Percentiles rank a stretch among this genome's conserved stretches.
Conservation (phyloP, 2,329 filamentous ascomycete genomes). For the Rhinocladiella similis region DNA sequence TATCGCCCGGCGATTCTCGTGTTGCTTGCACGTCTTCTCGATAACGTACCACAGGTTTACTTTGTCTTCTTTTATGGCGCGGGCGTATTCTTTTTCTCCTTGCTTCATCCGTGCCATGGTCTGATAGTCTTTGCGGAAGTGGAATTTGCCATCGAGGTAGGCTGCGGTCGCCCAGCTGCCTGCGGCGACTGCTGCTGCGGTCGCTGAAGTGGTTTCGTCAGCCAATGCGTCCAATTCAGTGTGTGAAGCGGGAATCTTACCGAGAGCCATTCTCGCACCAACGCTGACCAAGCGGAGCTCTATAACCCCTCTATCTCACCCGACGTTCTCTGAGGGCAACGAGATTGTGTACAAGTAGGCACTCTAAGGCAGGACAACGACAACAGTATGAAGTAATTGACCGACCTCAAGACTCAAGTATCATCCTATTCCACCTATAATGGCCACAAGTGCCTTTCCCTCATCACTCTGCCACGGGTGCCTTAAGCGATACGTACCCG, state of each 20-base stretch:
- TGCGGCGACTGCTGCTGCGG: constrained; percentile 32
- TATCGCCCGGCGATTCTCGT: constrained; percentile 59
- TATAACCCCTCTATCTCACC: too few relatives aligned
- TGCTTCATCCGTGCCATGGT: constrained; percentile 46
- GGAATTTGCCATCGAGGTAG: constrained; percentile 70
- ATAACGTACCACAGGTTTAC: constrained; percentile 67
- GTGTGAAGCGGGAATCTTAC: constrained; percentile 3
- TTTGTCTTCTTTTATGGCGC: constrained; percentile 54
- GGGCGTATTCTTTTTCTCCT: constrained; percentile 47
- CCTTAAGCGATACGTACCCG: too few relatives aligned
- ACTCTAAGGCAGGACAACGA: too few relatives aligned
- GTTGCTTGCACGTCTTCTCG: constrained; percentile 54
- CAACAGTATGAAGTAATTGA: too few relatives aligned
- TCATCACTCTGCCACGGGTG: too few relatives aligned
- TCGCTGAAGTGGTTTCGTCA: constrained; percentile 7
- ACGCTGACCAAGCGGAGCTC: too few relatives aligned
- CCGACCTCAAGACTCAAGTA: too few relatives aligned
- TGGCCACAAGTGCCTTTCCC: too few relatives aligned
- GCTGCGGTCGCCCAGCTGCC: constrained; percentile 48
- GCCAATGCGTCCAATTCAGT: too few relatives aligned
- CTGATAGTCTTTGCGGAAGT: constrained; percentile 62
- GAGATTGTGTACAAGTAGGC: too few relatives aligned
- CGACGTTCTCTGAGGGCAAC: too few relatives aligned
- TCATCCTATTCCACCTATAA: too few relatives aligned
- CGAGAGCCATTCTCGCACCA: constrained; percentile 13